These are phyloP conservation scores for Aotearoamyces nothofagi DNA, from an alignment of 2,329 filamentous ascomycete species.

Conservation along the genomic window DNA sequence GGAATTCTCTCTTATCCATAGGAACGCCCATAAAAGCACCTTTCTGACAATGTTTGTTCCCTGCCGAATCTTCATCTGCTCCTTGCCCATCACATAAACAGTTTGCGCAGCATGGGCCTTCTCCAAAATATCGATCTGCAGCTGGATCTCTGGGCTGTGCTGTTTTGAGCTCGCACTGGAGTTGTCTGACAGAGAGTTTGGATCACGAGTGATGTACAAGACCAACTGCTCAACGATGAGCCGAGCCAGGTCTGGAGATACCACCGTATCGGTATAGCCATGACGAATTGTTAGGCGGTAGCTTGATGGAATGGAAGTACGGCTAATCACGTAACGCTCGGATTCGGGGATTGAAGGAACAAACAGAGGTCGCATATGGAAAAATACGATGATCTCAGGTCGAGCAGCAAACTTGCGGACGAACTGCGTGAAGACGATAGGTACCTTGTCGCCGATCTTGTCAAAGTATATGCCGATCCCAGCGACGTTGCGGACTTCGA, in stretches of 20 bases:
- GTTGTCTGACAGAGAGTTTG: slow-evolving; percentile 38
- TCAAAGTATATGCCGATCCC: slow-evolving; percentile 65
- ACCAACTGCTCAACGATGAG: slow-evolving; percentile 43
- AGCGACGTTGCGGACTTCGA: slow-evolving; percentile 28
- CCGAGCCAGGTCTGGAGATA: slow-evolving; percentile 46
- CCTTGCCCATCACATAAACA: slow-evolving; percentile 45
- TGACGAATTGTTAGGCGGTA: slow-evolving; percentile 57
- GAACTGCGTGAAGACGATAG: slow-evolving; percentile 57
- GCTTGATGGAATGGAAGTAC: slow-evolving; percentile 35
- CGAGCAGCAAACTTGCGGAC: slow-evolving; percentile 52
- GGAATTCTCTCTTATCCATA: slow-evolving; percentile 52
- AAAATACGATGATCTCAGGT: slow-evolving; percentile 57
- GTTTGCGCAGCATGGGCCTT: slow-evolving; percentile 31
- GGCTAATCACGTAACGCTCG: slow-evolving; percentile 30
- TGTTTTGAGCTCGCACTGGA: slow-evolving; percentile 5
- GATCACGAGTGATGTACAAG: slow-evolving; percentile 26
- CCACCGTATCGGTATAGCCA: slow-evolving; percentile 58
- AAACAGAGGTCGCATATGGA: slow-evolving; percentile 53
- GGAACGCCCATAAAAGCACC: slow-evolving; percentile 35
- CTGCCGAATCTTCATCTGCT: slow-evolving; percentile 35
- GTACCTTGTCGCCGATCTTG: slow-evolving; percentile 51
- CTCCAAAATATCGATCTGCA: slow-evolving; percentile 28
- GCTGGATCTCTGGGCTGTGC: slow-evolving; percentile 14
- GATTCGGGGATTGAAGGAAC: slow-evolving; percentile 34
- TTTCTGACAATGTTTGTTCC: slow-evolving; percentile 27